phyloP scores from a whole-genome alignment of 169 alveolate genomes.

The Eimeria sp. region DNA sequence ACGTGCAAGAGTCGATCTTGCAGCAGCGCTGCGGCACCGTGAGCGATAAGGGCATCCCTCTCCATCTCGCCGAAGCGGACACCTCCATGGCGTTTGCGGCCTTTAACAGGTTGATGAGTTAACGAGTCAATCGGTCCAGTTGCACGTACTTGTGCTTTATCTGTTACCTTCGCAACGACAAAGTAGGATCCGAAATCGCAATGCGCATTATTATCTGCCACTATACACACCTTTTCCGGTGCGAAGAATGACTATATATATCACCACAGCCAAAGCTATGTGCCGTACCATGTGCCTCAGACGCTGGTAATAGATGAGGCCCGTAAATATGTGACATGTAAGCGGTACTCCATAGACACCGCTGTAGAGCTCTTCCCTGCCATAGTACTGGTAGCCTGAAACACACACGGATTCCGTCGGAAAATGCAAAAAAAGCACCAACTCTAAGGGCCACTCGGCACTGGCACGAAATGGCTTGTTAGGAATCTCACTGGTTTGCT shows the following conservation, averaged over 20 bases:
- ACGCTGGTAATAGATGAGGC: conserved; percentile 99
- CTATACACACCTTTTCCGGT: neutral
- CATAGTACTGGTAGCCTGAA: conserved; percentile 98
- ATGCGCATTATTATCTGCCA: neutral
- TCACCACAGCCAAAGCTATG: conserved; percentile 82
- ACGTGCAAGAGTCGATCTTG: conserved; percentile 97
- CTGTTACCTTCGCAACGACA: conserved; percentile 87
- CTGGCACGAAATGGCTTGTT: neutral
- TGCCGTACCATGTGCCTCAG: conserved; percentile 99
- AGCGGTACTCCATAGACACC: conserved; percentile 99
- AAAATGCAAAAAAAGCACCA: neutral
- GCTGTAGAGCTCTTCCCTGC: conserved; percentile 98
- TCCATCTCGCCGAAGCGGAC: conserved; percentile 99
- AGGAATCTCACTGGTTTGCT: neutral
- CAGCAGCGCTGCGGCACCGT: conserved; percentile 98
- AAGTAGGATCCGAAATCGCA: neutral
- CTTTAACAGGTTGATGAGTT: conserved; percentile 99
- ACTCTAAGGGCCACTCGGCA: neutral
- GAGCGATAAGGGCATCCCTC: conserved; percentile 99
- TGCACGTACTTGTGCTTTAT: conserved; percentile 97
- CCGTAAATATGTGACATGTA: conserved; percentile 99
- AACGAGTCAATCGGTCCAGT: conserved; percentile 99
- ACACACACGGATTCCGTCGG: neutral
- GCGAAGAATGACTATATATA: too few species aligned
- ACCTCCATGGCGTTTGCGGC: conserved; percentile 99